Evolutionary conservation across 2,329 filamentous ascomycete genomes (phyloP).

Genomic region (Cladosporium sp.): DNA sequence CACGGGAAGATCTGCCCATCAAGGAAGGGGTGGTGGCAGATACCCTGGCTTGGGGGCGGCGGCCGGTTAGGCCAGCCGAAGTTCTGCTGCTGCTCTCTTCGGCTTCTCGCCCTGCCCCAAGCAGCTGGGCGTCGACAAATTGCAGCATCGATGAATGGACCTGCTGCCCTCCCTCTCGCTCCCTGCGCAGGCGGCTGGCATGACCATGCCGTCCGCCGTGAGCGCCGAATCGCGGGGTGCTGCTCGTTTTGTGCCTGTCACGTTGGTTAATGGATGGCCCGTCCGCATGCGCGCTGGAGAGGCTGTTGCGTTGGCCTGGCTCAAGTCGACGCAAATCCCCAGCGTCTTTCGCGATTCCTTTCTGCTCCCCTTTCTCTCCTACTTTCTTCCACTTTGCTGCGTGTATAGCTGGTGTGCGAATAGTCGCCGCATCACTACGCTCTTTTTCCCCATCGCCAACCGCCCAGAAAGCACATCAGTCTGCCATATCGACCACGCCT

Average conservation of each 20-base stretch:
- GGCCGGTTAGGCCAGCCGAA: neutral
- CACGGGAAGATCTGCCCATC: neutral
- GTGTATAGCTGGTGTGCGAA: neutral
- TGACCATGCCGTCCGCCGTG: neutral
- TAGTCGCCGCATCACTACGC: neutral
- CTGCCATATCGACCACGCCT: neutral
- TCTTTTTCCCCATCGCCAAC: neutral
- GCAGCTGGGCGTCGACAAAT: neutral
- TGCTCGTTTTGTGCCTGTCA: neutral
- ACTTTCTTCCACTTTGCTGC: conserved; percentile 12
- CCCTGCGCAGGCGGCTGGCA: neutral
- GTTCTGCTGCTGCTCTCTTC: neutral
- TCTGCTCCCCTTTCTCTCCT: conserved; percentile 11
- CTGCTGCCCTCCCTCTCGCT: neutral
- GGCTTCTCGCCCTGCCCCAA: neutral
- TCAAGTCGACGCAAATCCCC: neutral
- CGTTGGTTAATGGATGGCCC: conserved; percentile 10
- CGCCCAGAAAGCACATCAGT: neutral
- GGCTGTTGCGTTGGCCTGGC: conserved; percentile 9
- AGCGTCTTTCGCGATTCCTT: conserved; percentile 2
- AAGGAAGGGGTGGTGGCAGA: neutral
- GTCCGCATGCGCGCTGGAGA: conserved; percentile 8
- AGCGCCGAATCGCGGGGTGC: neutral
- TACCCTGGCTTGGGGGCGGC: neutral
- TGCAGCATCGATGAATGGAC: neutral